A percentile compares a stretch with the other conserved stretches of the same genome.
phyloP scores from a whole-genome alignment of 163 green algal genomes.

The Scenedesmus sp. region DNA sequence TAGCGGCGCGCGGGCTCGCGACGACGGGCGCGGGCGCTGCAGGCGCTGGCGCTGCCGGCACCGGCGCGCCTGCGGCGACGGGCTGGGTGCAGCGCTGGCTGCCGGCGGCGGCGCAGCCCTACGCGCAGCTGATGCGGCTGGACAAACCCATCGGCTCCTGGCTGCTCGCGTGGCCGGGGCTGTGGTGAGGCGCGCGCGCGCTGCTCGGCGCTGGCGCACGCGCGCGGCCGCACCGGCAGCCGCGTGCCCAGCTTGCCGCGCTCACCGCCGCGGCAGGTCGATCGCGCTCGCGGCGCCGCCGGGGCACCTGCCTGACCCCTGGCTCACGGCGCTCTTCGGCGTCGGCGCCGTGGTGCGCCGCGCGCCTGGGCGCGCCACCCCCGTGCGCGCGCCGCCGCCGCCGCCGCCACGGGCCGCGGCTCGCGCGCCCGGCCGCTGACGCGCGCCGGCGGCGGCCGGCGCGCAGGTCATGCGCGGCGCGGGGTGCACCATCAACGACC shows the following conservation, averaged over 20 bases:
- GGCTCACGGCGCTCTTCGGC: slow-evolving; percentile 80
- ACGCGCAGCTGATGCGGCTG: slow-evolving; percentile 84
- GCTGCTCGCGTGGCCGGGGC: slow-evolving; percentile 89
- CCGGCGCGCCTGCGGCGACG: no score
- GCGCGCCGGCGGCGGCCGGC: no score
- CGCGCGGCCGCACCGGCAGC: neutral
- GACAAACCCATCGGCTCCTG: slow-evolving; percentile 93
- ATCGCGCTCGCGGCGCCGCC: slow-evolving; percentile 79
- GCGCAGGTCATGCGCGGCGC: slow-evolving; percentile 86
- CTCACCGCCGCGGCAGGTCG: slow-evolving; percentile 61
- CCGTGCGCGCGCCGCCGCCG: neutral
- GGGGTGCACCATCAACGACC: slow-evolving; percentile 98
- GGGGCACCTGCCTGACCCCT: slow-evolving; percentile 72
- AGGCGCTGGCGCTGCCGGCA: neutral
- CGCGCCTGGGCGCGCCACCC: neutral
- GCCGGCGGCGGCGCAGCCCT: slow-evolving; percentile 62
- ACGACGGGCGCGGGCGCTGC: slow-evolving; percentile 9
- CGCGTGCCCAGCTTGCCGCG: neutral
- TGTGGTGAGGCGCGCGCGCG: no score
- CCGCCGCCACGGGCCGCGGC: neutral
- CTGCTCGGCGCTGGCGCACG: slow-evolving; percentile 12
- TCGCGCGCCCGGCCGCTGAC: no score
- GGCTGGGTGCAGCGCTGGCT: slow-evolving; percentile 38
- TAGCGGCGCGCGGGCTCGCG: no score
- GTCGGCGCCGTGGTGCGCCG: slow-evolving; percentile 72